These are phyloP conservation scores for Artemisia annua DNA, from an alignment of 129 eudicot species.

Conservation along the genomic window DNA sequence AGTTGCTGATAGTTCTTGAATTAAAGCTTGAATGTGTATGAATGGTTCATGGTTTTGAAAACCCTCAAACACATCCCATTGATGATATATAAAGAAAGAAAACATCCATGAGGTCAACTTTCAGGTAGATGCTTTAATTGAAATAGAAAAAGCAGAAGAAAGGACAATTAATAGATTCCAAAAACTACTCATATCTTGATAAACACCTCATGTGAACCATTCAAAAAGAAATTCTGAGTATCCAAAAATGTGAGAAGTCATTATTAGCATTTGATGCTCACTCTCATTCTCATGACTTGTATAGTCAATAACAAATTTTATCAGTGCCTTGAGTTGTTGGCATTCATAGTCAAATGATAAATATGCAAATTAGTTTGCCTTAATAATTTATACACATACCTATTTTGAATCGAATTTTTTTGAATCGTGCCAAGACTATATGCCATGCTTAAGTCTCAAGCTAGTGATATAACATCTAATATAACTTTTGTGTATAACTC, in stretches of 20 bases:
- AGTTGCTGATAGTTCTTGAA: not conserved
- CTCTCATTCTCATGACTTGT: conserved; percentile 26
- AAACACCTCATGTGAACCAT: conserved; percentile 39
- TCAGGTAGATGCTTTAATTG: conserved; percentile 42
- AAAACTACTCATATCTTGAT: conserved; percentile 40
- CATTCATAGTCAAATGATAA: too few species aligned
- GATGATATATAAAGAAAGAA: conserved; percentile 30
- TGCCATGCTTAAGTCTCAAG: conserved; percentile 41
- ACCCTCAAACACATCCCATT: conserved; percentile 19
- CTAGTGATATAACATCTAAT: conserved; percentile 19
- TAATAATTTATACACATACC: not conserved
- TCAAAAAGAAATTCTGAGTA: conserved; percentile 27
- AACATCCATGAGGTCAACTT: conserved; percentile 29
- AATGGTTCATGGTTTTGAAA: conserved; percentile 18
- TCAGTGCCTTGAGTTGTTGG: not conserved
- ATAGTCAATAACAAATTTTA: conserved; percentile 23
- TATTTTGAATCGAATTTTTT: not conserved
- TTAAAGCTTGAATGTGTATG: conserved; percentile 9
- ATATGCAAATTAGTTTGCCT: too few species aligned
- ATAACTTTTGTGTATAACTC: conserved; percentile 13
- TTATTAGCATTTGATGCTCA: conserved; percentile 37
- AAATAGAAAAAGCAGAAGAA: conserved; percentile 30
- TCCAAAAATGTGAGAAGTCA: conserved; percentile 33
- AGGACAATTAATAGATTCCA: conserved; percentile 41
- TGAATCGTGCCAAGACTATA: conserved; percentile 13